phyloP scores from a whole-genome alignment of 805 yeast species.

The Wickerhamomyces bisporus region DNA sequence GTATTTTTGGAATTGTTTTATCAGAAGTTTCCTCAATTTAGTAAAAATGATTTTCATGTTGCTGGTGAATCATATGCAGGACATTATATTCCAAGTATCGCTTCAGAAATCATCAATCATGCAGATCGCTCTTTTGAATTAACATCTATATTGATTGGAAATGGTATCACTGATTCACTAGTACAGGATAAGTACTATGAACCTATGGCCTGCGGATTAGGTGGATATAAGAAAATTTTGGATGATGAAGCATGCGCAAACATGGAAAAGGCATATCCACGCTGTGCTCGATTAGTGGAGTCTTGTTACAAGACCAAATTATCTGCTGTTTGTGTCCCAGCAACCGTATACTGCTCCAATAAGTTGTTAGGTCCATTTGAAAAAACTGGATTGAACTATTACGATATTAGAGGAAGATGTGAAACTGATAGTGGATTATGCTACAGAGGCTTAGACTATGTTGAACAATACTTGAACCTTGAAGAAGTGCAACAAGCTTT shows the following conservation, averaged over 20 bases:
- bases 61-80: slow-evolving; percentile 87
- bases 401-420: slow-evolving; percentile 79
- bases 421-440: slow-evolving; percentile 67
- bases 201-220: slow-evolving; percentile 93
- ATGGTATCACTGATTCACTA: slow-evolving; percentile 85
- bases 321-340: slow-evolving; percentile 79
- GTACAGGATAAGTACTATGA: slow-evolving; percentile 74
- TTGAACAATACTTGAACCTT: slow-evolving; percentile 69
- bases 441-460: slow-evolving; percentile 64
- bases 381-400: slow-evolving; percentile 77
- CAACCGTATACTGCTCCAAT: slow-evolving; percentile 72
- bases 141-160: slow-evolving; percentile 82
- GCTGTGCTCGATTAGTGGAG: slow-evolving; percentile 58
- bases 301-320: slow-evolving; percentile 60
- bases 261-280: slow-evolving; percentile 57
- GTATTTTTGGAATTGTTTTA: slow-evolving; percentile 81
- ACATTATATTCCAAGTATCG: slow-evolving; percentile 72
- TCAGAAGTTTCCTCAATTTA: slow-evolving; percentile 73
- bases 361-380: slow-evolving; percentile 63
- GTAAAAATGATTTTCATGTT: slow-evolving; percentile 58
- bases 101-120: slow-evolving; percentile 42
- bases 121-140: slow-evolving; percentile 56
- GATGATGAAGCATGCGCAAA: slow-evolving; percentile 62
- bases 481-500: slow-evolving; percentile 67
- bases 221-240: slow-evolving; percentile 76